These are phyloP conservation scores for Stephania yunnanensis DNA, from an alignment of 164 flowering plant species.

Conservation along the genomic window DNA sequence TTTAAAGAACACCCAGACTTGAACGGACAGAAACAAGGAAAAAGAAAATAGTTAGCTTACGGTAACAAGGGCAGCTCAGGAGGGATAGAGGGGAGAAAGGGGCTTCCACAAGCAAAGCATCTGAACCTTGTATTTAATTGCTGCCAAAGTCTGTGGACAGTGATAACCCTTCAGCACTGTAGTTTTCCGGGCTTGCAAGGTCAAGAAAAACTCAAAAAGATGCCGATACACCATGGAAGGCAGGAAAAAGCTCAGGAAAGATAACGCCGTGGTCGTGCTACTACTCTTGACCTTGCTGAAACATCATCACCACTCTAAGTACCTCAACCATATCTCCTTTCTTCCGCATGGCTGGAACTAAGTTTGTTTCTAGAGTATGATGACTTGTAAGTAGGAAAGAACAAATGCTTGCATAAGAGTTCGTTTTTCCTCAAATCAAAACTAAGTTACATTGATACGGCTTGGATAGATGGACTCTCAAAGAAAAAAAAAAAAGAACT, in stretches of 20 bases:
- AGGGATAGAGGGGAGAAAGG: conserved; percentile 26
- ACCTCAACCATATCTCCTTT: conserved; percentile 3
- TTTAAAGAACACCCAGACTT: not conserved
- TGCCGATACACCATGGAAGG: conserved; percentile 7
- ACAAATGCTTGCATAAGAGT: not conserved
- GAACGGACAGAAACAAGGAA: not conserved
- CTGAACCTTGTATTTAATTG: not conserved
- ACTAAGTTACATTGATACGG: not conserved
- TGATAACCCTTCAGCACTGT: not conserved
- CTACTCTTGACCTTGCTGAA: not conserved
- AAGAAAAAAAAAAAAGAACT: no score
- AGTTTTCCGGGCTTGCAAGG: conserved; percentile 60
- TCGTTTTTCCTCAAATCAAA: no score
- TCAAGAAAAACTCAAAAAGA: conserved; percentile 45
- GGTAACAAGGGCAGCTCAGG: conserved; percentile 25
- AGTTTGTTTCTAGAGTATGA: not conserved
- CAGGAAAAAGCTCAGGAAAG: conserved; percentile 61
- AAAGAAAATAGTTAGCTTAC: not conserved
- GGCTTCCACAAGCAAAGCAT: conserved; percentile 10
- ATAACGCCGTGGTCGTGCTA: conserved; percentile 30
- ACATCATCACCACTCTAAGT: not conserved
- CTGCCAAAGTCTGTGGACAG: conserved; percentile 3
- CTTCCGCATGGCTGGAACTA: conserved; percentile 10
- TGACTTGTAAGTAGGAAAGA: not conserved
- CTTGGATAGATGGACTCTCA: not conserved